Base-by-base conservation (phyloP, 164 flowering plant species). In the Chimonanthus salicifolius region DNA sequence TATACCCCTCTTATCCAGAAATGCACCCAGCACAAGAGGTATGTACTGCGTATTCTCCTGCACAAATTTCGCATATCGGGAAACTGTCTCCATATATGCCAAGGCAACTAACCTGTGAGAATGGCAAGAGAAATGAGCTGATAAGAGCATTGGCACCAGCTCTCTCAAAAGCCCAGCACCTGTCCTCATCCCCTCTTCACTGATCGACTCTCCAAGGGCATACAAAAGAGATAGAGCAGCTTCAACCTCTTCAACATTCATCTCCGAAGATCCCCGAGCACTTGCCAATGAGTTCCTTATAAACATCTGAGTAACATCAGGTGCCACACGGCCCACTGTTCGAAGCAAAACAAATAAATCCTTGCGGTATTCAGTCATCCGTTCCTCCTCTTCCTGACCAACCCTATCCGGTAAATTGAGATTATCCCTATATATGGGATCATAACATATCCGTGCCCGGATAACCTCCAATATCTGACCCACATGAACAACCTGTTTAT, bases 1-100 rank as follows among this genome's bases (percentile, higher is more conserved):
- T 74, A 96, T 90, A 50, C 99, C 99, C 82, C 99, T 87, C 72
- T 91, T 96, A 82, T 96, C 98, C 47, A 96, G 87, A 82, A 94
- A 94, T 48, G 93, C 96, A 76, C 89, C 80, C 77, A 96, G 75
- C 69, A 92, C 85, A 76, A 84, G 67, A 58, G 89, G 96, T 80
- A 94, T 84, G 75, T 78, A 94, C 58, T 96, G 90, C 21, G 83
- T 78, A 75, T 92, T 87, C 79, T 91, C 98, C 67, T 85, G 92
- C 70, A 91, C 84, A 76, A 89, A 92, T 79, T 92, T 92, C 78
- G 87, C 75, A 78, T 92, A 96, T 78, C 98, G 86, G 47, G 89
- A 81, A 58, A 96, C 76, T 67, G 97, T 91, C 73, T 96, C 99
- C 84, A 96, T 80, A 79, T 94, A 92, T 5, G 87, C 85, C 64